A percentile compares a stretch with the other conserved stretches of the same genome.
Conservation (phyloP, 2,329 filamentous ascomycete genomes). For the Ceratocystis smalleyi region DNA sequence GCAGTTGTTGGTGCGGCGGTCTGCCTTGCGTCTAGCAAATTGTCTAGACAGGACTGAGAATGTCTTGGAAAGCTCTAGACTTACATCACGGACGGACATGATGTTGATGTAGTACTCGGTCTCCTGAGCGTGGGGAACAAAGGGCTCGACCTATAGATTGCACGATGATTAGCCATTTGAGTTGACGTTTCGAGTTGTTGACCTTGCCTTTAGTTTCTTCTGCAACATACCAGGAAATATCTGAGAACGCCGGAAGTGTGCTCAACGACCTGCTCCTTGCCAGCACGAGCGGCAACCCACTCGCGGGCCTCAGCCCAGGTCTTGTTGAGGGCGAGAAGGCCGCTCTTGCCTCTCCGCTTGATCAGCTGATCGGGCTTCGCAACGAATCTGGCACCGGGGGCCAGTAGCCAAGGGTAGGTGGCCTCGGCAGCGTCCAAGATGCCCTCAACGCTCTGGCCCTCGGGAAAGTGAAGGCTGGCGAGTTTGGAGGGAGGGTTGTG, state of each 20-base stretch:
- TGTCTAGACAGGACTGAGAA: background rate
- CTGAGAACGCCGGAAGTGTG: conserved; percentile 73
- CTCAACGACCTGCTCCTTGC: conserved; percentile 88
- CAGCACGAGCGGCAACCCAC: conserved; percentile 85
- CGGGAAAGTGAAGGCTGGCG: conserved; percentile 82
- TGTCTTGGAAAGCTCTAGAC: conserved; percentile 26
- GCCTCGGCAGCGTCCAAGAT: conserved; percentile 91
- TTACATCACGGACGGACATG: conserved; percentile 97
- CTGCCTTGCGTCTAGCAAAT: too few species aligned
- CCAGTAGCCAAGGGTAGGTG: conserved; percentile 90
- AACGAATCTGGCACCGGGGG: conserved; percentile 75
- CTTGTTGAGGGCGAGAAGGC: conserved; percentile 92
- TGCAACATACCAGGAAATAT: conserved; percentile 58
- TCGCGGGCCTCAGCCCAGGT: conserved; percentile 84
- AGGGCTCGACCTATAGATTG: conserved; percentile 54
- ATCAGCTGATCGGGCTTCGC: conserved; percentile 99
- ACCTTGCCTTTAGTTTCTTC: background rate
- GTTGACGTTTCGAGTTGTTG: background rate
- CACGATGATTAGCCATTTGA: background rate
- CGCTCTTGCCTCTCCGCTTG: conserved; percentile 98
- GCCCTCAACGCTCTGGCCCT: conserved; percentile 65
- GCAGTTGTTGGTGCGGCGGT: background rate
- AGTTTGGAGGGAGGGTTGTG: conserved; percentile 90
- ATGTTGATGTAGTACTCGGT: conserved; percentile 99
- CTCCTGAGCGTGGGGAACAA: conserved; percentile 85